These are phyloP conservation scores for Metschnikowia proteae DNA, from an alignment of 805 yeast species.

Conservation along the genomic window DNA sequence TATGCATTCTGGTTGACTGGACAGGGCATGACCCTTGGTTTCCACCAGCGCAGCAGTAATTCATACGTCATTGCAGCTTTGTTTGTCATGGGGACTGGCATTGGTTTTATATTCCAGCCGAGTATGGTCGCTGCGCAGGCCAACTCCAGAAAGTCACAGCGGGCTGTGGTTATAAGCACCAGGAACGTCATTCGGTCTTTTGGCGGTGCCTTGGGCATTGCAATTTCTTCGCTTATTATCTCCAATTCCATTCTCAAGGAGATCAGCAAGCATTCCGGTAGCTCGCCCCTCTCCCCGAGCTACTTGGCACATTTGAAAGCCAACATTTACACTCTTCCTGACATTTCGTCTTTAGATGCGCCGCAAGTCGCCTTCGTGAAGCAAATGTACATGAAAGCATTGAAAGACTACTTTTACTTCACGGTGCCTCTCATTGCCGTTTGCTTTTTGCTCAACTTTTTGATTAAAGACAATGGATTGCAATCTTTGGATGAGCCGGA, in stretches of 20 bases:
- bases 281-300: conserved; percentile 2
- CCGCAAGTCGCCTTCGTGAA: conserved; percentile 20
- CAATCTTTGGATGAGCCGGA: conserved; percentile 29
- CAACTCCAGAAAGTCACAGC: conserved; percentile 45
- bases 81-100: conserved; percentile 38
- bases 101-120: conserved; percentile 53
- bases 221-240: conserved; percentile 39
- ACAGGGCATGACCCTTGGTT: conserved; percentile 34
- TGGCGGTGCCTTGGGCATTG: conserved; percentile 62
- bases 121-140: conserved; percentile 55
- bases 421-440: conserved; percentile 32
- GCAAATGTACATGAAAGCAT: conserved; percentile 26
- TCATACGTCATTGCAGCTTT: conserved; percentile 36
- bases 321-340: conserved; percentile 29
- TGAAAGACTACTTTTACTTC: conserved; percentile 31
- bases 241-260: conserved; percentile 31
- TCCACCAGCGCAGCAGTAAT: conserved; percentile 26
- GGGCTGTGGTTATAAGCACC: conserved; percentile 57
- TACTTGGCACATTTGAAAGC: conserved; percentile 23
- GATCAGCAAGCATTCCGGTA: conserved; percentile 12
- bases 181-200: conserved; percentile 55
- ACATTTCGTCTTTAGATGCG: conserved; percentile 19
- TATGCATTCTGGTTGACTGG: conserved; percentile 42
- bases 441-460: conserved; percentile 30
- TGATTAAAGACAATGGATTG: conserved; percentile 40